These are phyloP conservation scores for Trichosporon inkin DNA, from an alignment of 1,284 basidiomycete species.

Conservation along the genomic window DNA sequence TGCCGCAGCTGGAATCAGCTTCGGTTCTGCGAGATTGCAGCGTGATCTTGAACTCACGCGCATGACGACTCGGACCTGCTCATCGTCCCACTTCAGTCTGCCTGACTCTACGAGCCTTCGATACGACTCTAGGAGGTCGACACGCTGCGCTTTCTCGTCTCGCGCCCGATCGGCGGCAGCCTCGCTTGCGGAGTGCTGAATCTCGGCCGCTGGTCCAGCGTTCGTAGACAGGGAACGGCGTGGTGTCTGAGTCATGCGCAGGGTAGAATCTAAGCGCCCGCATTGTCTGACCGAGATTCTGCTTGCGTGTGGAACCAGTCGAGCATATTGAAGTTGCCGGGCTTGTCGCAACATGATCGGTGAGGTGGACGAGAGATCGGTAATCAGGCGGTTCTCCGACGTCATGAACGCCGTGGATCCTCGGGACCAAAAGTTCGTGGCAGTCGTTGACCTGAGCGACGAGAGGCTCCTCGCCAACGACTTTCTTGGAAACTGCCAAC, in stretches of 20 bases:
- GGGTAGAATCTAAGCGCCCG: neutral
- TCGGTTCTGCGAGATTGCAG: neutral
- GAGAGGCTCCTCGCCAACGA: no score
- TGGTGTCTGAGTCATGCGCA: neutral
- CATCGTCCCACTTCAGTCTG: conserved; percentile 59
- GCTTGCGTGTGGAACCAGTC: neutral
- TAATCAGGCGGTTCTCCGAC: neutral
- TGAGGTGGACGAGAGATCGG: neutral
- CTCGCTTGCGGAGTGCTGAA: neutral
- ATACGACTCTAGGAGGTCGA: conserved; percentile 57
- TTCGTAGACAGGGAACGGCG: neutral
- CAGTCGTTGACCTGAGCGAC: no score
- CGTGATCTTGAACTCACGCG: conserved; percentile 51
- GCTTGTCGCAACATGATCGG: neutral
- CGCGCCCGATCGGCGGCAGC: neutral
- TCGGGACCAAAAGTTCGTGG: conserved; percentile 2
- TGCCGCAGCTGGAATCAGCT: conserved; percentile 38
- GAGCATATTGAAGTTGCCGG: neutral
- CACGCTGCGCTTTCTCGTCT: neutral
- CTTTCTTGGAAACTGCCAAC: no score
- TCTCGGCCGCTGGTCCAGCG: neutral
- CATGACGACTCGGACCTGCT: conserved; percentile 64
- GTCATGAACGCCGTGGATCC: neutral
- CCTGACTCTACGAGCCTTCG: conserved; percentile 55
- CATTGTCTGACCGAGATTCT: neutral